These are phyloP conservation scores for Gillenia trifoliata DNA, from an alignment of 306 rosid genomes.

Conservation along the genomic window DNA sequence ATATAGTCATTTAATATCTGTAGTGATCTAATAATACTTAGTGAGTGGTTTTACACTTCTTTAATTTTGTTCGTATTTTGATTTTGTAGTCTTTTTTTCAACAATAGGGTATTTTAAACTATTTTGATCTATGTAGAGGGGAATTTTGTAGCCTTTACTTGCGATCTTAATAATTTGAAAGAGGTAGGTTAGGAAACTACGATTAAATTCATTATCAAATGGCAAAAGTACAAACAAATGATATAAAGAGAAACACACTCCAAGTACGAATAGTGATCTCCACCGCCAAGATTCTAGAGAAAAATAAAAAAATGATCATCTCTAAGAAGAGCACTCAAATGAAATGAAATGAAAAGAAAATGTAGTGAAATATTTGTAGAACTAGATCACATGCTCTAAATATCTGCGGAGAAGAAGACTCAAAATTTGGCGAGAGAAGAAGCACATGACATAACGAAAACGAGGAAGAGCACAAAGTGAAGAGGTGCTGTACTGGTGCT, in stretches of 20 bases:
- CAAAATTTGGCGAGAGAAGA: conserved; percentile 28
- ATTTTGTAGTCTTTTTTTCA: too few relatives aligned
- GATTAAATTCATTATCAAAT: background rate
- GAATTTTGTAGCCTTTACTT: too few relatives aligned
- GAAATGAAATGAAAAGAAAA: background rate
- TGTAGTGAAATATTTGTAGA: background rate
- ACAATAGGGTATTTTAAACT: too few relatives aligned
- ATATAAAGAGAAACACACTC: background rate
- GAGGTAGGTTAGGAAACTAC: background rate
- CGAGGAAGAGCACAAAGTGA: conserved; percentile 24
- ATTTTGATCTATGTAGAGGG: too few relatives aligned
- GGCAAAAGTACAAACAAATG: background rate
- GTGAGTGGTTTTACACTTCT: too few relatives aligned
- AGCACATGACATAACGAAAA: conserved; percentile 31
- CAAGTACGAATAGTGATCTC: background rate
- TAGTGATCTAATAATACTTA: too few relatives aligned
- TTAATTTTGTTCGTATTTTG: too few relatives aligned
- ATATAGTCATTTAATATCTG: too few relatives aligned
- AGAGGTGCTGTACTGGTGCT: conserved; percentile 29
- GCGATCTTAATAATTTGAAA: too few relatives aligned
- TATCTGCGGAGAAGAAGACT: conserved; percentile 2
- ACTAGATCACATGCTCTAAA: background rate
- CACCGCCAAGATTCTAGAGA: background rate
- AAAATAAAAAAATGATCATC: background rate
- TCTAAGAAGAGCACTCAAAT: background rate